Conservation (phyloP, 805 yeast genomes). For the Candida caryicola region DNA sequence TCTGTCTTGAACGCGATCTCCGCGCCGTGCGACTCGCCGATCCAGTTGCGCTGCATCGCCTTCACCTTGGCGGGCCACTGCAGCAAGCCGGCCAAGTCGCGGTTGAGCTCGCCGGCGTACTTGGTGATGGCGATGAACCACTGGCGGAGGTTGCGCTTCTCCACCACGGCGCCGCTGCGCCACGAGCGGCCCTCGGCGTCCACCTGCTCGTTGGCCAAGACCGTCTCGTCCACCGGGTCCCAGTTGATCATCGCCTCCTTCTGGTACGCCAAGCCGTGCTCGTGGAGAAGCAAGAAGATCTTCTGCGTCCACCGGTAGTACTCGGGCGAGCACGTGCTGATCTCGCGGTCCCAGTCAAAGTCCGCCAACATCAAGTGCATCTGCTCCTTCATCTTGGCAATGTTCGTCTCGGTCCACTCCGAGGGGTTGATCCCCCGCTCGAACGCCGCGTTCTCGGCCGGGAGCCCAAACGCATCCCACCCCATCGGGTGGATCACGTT, state of each 20-base stretch:
- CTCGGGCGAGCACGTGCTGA: conserved; percentile 80
- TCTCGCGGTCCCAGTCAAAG: conserved; percentile 92
- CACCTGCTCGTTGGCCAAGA: conserved; percentile 93
- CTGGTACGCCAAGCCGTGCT: conserved; percentile 81
- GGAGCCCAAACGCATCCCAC: conserved; percentile 98
- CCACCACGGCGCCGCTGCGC: conserved; percentile 96
- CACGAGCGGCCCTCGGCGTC: conserved; percentile 88
- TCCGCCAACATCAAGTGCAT: conserved; percentile 74
- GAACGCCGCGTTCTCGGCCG: conserved; percentile 97
- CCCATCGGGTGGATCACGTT: conserved; percentile 95
- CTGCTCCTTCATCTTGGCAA: conserved; percentile 82
- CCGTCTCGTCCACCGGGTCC: conserved; percentile 97
- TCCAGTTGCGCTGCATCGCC: conserved; percentile 92
- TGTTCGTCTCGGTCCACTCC: conserved; percentile 79
- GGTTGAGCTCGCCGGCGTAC: conserved; percentile 64
- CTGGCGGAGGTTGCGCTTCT: conserved; percentile 74
- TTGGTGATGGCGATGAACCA: conserved; percentile 93
- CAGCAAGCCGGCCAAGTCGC: conserved; percentile 58
- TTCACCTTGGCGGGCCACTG: conserved; percentile 90
- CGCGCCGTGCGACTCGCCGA: conserved; percentile 83
- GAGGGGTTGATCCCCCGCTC: conserved; percentile 78
- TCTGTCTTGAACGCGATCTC: conserved; percentile 52
- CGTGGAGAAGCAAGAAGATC: conserved; percentile 68
- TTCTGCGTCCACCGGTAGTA: conserved; percentile 93
- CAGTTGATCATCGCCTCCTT: conserved; percentile 89